Evolutionary conservation across 176 grass and related monocot genomes (phyloP), one percentile per base, ranked within the genome.

Genomic region (Carex littledalei): DNA sequence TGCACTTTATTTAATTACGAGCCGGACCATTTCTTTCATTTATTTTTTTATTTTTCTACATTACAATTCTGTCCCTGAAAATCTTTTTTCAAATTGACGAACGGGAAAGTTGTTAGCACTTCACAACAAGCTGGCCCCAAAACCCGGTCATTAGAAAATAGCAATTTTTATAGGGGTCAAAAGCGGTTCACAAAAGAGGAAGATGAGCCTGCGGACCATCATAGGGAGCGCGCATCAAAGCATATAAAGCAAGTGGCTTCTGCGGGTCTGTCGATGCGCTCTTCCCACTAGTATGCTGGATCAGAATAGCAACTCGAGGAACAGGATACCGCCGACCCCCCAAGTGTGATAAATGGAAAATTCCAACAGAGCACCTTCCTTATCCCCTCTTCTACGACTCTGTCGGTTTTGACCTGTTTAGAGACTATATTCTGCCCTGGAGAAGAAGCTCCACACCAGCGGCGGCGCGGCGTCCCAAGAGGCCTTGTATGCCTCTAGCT

Each of bases 401-500:
- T 83, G 61, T 81, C 34, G 79, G 79, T 37, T 63, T 64, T 81
- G 55, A 81, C 32, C 60, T 31, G 14, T 56, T 31, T 12, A 65
- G 34, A 22, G 59, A 82, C 43, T 34, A 29, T 55, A 53, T 55
- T 83, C 41, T 52, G 14, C 60, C 60, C 81, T 69, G 81, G 81
- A 83, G 81, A 83, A 63, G 63, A 29, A 63, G 81, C 58, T 83
- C 39, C 15, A 29, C 34, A 45, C 37, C 81, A 29, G 20, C 62
- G 59, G 59, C 79, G 79, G 32, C 32, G 59, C 79, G 79, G 79
- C 54, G 59, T 63, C 35, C 20, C 7, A 45, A 35, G 81, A 50
- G 81, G 81, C 81, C 47, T 67, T 29, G 81, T 67, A 83, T 83
- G 81, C 81, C 81, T 83, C 43, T 31, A 52, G 63, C 20, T 83